These are phyloP conservation scores for Zoysia japonica DNA, from an alignment of 176 grass and related monocot species.

Conservation along the genomic window DNA sequence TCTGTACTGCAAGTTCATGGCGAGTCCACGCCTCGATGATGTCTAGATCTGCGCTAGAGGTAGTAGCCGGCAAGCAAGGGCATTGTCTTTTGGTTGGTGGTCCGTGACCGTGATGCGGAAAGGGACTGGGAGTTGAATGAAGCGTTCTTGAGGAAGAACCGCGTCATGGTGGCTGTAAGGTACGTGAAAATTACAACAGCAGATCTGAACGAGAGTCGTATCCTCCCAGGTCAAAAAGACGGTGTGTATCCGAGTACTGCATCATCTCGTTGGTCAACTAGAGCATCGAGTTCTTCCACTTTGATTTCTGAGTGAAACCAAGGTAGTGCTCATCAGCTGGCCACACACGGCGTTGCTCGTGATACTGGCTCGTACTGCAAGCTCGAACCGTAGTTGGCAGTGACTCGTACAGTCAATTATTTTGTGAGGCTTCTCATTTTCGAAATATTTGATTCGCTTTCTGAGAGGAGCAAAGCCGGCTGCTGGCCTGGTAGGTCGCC, in stretches of 20 bases:
- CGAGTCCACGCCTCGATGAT: not conserved
- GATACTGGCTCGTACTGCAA: too few species aligned
- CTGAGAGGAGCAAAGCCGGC: not conserved
- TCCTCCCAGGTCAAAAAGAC: not conserved
- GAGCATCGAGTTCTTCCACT: not conserved
- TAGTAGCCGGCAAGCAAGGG: slow-evolving; percentile 5
- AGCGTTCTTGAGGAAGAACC: slow-evolving; percentile 7
- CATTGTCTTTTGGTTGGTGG: slow-evolving; percentile 10
- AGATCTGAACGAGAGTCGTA: too few species aligned
- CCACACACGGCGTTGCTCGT: not conserved
- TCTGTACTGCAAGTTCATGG: slow-evolving; percentile 26
- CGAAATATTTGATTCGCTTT: not conserved
- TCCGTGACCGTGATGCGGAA: not conserved
- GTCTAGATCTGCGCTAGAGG: not conserved
- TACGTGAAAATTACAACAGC: not conserved
- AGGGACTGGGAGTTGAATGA: not conserved
- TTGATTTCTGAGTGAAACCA: not conserved
- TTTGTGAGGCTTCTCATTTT: not conserved
- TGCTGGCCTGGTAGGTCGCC: not conserved
- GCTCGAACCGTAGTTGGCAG: not conserved
- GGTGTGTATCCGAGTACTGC: not conserved
- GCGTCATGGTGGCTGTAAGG: not conserved
- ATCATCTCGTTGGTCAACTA: not conserved
- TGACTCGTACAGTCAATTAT: not conserved
- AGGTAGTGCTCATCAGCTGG: not conserved